These are phyloP conservation scores for Echites panduratus DNA, from an alignment of 257 asterid genomes.

Conservation along the genomic window DNA sequence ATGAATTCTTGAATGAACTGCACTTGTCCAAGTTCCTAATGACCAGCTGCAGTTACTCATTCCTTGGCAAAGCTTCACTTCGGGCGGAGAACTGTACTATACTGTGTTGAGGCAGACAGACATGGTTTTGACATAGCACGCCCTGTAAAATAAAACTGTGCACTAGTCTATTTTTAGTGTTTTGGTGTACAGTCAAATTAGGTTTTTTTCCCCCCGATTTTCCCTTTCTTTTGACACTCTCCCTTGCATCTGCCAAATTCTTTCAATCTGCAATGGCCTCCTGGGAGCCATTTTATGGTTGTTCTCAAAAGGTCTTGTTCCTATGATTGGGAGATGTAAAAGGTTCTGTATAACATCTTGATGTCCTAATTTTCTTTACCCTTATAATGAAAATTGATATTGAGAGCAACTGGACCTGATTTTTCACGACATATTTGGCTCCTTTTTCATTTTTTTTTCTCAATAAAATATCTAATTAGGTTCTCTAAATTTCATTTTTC, in stretches of 20 bases:
- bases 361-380: background rate
- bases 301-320: background rate
- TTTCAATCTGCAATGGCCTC: background rate
- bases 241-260: constrained; percentile 1
- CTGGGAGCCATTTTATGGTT: background rate
- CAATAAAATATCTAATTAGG: too few species aligned
- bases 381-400: background rate
- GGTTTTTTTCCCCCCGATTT: background rate
- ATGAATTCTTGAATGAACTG: constrained; percentile 17
- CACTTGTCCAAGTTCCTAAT: constrained; percentile 9
- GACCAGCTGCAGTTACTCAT: constrained; percentile 4
- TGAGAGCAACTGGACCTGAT: too few species aligned
- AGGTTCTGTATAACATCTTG: background rate
- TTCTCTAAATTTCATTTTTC: too few species aligned
- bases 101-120: constrained; percentile 19
- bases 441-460: too few species aligned
- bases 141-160: constrained; percentile 31
- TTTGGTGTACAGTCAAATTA: constrained; percentile 44
- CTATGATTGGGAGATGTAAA: background rate
- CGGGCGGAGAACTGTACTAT: constrained; percentile 15
- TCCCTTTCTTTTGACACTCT: background rate
- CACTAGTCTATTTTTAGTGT: constrained; percentile 17
- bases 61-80: background rate
- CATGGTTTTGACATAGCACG: constrained; percentile 21
- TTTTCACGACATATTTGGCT: too few species aligned